Evolutionary conservation across 306 rosid species (phyloP).

Genomic region (Vicia sativa): DNA sequence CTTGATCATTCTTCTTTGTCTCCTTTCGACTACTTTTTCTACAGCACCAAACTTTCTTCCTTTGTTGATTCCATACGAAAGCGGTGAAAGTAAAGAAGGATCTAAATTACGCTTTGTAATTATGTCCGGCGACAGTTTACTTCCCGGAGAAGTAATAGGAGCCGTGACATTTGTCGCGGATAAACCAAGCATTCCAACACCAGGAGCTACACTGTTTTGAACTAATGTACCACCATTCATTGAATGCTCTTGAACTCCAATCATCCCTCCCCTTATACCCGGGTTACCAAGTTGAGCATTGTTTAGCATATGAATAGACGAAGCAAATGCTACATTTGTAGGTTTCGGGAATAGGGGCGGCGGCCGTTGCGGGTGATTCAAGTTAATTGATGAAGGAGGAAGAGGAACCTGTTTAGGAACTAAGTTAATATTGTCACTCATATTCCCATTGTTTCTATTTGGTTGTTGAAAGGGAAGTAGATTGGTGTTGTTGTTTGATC

Average conservation of each 20-base stretch:
- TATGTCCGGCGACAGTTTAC: conserved; percentile 60
- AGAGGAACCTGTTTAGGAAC: conserved; percentile 53
- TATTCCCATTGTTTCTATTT: conserved; percentile 45
- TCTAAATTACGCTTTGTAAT: conserved; percentile 46
- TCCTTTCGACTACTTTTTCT: conserved; percentile 92
- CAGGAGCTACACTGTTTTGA: conserved; percentile 27
- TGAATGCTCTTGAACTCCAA: conserved; percentile 51
- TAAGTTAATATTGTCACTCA: conserved; percentile 52
- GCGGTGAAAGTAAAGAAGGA: conserved; percentile 56
- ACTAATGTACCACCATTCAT: conserved; percentile 37
- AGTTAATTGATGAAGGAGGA: conserved; percentile 43
- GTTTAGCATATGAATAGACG: conserved; percentile 55
- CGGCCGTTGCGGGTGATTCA: conserved; percentile 49
- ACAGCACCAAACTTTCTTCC: conserved; percentile 63
- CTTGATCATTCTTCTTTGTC: conserved; percentile 95
- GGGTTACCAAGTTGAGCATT: conserved; percentile 58
- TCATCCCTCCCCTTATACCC: conserved; percentile 40
- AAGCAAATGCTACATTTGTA: conserved; percentile 58
- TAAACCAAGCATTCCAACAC: conserved; percentile 57
- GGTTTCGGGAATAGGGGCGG: conserved; percentile 81
- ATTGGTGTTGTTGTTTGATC: conserved; percentile 45
- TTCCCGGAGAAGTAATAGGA: conserved; percentile 54
- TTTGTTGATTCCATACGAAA: conserved; percentile 66
- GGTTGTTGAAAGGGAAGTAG: conserved; percentile 64
- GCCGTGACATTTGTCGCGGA: conserved; percentile 45